Evolutionary conservation across 2,329 filamentous ascomycete species (phyloP).

Genomic region (Cadophora sp.): DNA sequence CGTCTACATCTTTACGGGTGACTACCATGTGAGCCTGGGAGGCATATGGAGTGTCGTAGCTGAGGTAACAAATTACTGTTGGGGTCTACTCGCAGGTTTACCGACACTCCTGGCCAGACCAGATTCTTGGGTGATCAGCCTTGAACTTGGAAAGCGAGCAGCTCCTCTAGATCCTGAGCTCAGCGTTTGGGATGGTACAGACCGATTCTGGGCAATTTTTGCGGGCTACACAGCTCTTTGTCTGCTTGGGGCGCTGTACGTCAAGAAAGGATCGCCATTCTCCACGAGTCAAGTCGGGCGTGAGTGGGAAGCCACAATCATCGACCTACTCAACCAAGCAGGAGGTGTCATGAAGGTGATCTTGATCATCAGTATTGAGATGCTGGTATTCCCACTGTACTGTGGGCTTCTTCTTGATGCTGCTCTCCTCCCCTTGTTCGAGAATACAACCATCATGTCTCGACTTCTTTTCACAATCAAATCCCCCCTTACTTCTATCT

Average conservation of each 20-base stretch:
- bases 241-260: constrained; percentile 76
- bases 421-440: constrained; percentile 88
- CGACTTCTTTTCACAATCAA: constrained; percentile 78
- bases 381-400: constrained; percentile 96
- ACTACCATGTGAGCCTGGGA: constrained; percentile 45
- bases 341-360: constrained; percentile 98
- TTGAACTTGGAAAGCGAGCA: constrained; percentile 52
- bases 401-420: constrained; percentile 90
- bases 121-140: constrained; percentile 63
- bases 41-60: constrained; percentile 21
- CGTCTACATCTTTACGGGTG: constrained; percentile 54
- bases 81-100: constrained; percentile 41
- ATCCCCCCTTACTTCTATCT: constrained; percentile 88
- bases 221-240: constrained; percentile 83
- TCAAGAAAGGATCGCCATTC: constrained; percentile 75
- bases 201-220: constrained; percentile 74
- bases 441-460: constrained; percentile 77
- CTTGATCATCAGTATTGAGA: constrained; percentile 97
- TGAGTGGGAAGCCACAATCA: constrained; percentile 76
- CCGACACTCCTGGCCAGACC: constrained; percentile 52
- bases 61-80: constrained; percentile 17
- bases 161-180: constrained; percentile 58
- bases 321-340: constrained; percentile 88
- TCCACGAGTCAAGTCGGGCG: constrained; percentile 61
- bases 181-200: constrained; percentile 70